These are phyloP conservation scores for Starmerella floris DNA, from an alignment of 805 yeast genomes.

Conservation along the genomic window DNA sequence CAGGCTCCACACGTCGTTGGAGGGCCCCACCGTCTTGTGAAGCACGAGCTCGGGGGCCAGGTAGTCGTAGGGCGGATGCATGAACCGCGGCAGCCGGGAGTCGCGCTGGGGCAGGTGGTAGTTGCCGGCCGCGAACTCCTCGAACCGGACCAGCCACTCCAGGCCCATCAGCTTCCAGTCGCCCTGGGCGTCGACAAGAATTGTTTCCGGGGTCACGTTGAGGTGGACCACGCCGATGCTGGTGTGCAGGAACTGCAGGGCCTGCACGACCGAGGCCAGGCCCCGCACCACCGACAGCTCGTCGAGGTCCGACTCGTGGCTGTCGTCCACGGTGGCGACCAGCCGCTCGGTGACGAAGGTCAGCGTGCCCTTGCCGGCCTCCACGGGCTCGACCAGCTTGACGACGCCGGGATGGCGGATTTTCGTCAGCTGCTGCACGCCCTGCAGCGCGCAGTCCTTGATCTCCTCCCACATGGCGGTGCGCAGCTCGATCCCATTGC, in stretches of 20 bases:
- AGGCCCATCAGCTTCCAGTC: conserved; percentile 92
- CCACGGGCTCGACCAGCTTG: conserved; percentile 75
- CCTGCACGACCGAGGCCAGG: conserved; percentile 60
- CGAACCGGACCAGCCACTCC: conserved; percentile 37
- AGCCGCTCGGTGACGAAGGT: conserved; percentile 79
- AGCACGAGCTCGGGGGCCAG: conserved; percentile 74
- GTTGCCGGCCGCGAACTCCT: conserved; percentile 39
- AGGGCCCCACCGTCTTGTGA: conserved; percentile 47
- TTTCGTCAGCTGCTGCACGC: conserved; percentile 60
- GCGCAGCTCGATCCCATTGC: conserved; percentile 39
- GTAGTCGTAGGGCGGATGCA: conserved; percentile 58
- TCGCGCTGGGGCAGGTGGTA: conserved; percentile 59
- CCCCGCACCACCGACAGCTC: conserved; percentile 71
- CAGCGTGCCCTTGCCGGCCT: conserved; percentile 66
- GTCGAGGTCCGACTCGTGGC: conserved; percentile 42
- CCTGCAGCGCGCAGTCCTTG: conserved; percentile 50
- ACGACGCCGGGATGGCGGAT: conserved; percentile 82
- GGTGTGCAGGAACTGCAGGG: conserved; percentile 69
- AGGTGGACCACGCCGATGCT: conserved; percentile 63
- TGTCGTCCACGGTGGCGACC: conserved; percentile 35
- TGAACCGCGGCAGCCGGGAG: conserved; percentile 58
- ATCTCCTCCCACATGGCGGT: conserved; percentile 44
- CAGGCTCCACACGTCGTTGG: conserved; percentile 72
- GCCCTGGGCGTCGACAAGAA: conserved; percentile 60
- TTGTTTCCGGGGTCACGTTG: conserved; percentile 63